Base-by-base conservation (phyloP, 441 rosid species). In the Erodium moschatum region DNA sequence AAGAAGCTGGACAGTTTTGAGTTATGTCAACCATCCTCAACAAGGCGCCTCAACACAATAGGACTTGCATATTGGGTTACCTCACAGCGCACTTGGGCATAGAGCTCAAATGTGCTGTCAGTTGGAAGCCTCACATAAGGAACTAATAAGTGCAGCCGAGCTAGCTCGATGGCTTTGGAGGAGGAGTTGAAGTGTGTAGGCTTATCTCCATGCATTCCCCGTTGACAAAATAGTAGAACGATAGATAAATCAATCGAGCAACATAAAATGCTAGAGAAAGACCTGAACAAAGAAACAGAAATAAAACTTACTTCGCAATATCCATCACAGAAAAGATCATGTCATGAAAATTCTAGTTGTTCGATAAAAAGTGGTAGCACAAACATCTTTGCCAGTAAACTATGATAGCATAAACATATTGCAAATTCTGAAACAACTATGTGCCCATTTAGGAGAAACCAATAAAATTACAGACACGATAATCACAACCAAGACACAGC, bases 31-130 rank as follows among this genome's bases (percentile, higher is more conserved):
- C 50, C 50, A 44, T 44, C 50, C 50, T 44, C 50, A 3, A 44
- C 50, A 44, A 44, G 50, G 50, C 0, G 2, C 50, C 12, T 12
- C 50, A 44, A 10, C 50, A 44, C 50, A 12, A 44, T 10, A 3
- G 50, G 50, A 12, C 4, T 44, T 44, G 50, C n/a, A 12, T 44
- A 44, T 10, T 44, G 50, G 50, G 50, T 44, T 44, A 8, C 50
- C 50, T 44, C 50, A 44, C 50, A 44, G 50, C 50, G 50, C 50
- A 44, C 50, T 44, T 44, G 50, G 50, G 50, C 50, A 44, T 10
- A 44, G 50, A 44, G 50, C 50, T 44, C 50, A 44, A 44, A 44
- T 44, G 50, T 44, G 50, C 50, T 44, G 50, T 8, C 50, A 1
- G n/a, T 44, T 2, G 50, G 50, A 12, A 44, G 50, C n/a, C 50